phyloP scores from a whole-genome alignment of 169 alveolate species.

The Miamiensis avidus region DNA sequence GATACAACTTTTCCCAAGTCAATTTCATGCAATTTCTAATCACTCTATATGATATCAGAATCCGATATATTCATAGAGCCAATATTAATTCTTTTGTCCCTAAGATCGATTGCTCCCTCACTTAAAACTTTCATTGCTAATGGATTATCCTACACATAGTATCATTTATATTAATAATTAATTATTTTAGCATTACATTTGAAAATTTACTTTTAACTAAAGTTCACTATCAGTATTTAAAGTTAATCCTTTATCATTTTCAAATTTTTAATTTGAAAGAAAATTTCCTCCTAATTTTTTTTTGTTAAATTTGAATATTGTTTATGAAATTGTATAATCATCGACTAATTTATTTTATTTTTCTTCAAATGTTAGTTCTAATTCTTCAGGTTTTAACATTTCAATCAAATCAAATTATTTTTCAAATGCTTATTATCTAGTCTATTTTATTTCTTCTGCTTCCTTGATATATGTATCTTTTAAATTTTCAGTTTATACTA shows the following conservation, averaged over 20 bases:
- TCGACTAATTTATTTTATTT: constrained; percentile 1
- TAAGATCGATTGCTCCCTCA: constrained; percentile 21
- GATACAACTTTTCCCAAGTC: constrained; percentile 20
- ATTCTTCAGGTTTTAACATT: not conserved
- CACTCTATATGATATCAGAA: not conserved
- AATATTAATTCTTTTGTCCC: constrained; percentile 13
- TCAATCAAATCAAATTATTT: not conserved
- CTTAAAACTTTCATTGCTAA: constrained; percentile 27
- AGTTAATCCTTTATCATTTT: constrained; percentile 1
- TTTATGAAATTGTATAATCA: constrained; percentile 35
- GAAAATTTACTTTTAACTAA: constrained; percentile 8
- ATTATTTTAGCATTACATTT: no score
- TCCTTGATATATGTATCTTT: no score
- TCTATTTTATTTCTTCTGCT: not conserved
- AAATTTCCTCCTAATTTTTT: not conserved
- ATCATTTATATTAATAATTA: not conserved
- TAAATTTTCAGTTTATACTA: no score
- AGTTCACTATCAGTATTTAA: constrained; percentile 13
- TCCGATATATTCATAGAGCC: not conserved
- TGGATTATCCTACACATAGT: constrained; percentile 22
- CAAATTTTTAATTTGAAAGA: not conserved
- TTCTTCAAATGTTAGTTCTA: not conserved
- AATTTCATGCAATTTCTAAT: not conserved
- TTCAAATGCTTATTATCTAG: not conserved
- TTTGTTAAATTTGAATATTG: constrained; percentile 20